Conservation (phyloP, 2,329 filamentous ascomycete species). For the Helotiales sp. region DNA sequence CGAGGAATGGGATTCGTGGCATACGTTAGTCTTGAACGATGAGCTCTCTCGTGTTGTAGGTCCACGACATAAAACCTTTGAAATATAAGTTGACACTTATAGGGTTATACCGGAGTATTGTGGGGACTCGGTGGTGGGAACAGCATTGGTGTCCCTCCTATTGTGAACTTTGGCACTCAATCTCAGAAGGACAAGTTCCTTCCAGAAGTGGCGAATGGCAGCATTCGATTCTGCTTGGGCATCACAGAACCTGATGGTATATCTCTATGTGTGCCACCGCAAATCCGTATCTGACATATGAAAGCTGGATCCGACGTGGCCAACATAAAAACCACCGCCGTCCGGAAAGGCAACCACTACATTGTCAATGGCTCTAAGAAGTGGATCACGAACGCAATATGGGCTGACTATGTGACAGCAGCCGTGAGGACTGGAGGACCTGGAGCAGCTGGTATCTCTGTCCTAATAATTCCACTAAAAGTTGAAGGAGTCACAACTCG, state of each 20-base stretch:
- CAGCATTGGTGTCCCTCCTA: conserved; percentile 62
- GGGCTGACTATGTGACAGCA: conserved; percentile 61
- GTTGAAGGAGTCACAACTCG: conserved; percentile 51
- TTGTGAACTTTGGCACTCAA: conserved; percentile 61
- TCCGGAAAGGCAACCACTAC: conserved; percentile 51
- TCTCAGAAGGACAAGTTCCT: conserved; percentile 60
- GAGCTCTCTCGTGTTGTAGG: conserved; percentile 50
- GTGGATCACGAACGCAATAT: conserved; percentile 65
- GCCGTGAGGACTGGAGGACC: conserved; percentile 59
- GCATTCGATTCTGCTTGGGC: conserved; percentile 62
- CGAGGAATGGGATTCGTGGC: conserved; percentile 56
- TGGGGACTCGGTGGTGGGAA: conserved; percentile 60
- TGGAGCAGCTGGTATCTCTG: conserved; percentile 54
- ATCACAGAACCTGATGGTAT: conserved; percentile 63
- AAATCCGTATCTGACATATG: conserved; percentile 8
- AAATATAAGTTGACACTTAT: conserved; percentile 5
- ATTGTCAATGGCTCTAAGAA: conserved; percentile 68
- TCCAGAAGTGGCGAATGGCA: conserved; percentile 56
- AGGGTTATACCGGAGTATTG: conserved; percentile 55
- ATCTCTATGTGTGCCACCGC: conserved; percentile 46
- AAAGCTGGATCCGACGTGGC: conserved; percentile 63
- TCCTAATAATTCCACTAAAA: conserved; percentile 56
- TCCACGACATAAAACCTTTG: no score
- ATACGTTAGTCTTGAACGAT: conserved; percentile 54
- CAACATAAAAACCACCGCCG: conserved; percentile 60